phyloP scores from a whole-genome alignment of 129 eudicot genomes.

The Rutidosis leptorrhynchoides region DNA sequence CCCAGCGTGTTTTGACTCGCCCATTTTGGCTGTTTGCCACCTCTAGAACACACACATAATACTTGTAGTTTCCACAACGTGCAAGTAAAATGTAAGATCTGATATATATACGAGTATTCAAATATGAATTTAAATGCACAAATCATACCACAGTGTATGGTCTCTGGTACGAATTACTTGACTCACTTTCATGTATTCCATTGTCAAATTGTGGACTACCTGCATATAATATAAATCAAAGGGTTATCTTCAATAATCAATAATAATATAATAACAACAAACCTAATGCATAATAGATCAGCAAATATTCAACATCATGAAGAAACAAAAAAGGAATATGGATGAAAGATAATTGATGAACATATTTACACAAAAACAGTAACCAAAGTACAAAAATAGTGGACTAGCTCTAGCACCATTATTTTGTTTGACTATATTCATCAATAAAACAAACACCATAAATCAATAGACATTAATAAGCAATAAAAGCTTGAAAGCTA shows the following conservation, averaged over 20 bases:
- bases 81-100: background rate
- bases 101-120: background rate
- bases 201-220: slow-evolving; percentile 50
- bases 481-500: slow-evolving; percentile 27
- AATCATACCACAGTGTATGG: slow-evolving; percentile 43
- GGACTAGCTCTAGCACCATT: slow-evolving; percentile 5
- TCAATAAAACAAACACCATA: background rate
- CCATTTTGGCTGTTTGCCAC: background rate
- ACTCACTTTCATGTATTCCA: slow-evolving; percentile 48
- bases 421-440: background rate
- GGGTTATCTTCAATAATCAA: slow-evolving; percentile 1
- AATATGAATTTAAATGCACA: background rate
- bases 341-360: background rate
- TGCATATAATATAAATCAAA: slow-evolving; percentile 29
- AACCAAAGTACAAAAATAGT: slow-evolving; percentile 5
- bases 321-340: background rate
- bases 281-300: slow-evolving; percentile 9
- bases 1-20: background rate
- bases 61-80: background rate
- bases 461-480: background rate
- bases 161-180: slow-evolving; percentile 39
- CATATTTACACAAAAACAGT: background rate
- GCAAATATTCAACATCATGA: background rate
- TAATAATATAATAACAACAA: background rate
- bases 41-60: background rate